phyloP scores from a whole-genome alignment of 495 filamentous ascomycete genomes.

The Cercophora scortea region DNA sequence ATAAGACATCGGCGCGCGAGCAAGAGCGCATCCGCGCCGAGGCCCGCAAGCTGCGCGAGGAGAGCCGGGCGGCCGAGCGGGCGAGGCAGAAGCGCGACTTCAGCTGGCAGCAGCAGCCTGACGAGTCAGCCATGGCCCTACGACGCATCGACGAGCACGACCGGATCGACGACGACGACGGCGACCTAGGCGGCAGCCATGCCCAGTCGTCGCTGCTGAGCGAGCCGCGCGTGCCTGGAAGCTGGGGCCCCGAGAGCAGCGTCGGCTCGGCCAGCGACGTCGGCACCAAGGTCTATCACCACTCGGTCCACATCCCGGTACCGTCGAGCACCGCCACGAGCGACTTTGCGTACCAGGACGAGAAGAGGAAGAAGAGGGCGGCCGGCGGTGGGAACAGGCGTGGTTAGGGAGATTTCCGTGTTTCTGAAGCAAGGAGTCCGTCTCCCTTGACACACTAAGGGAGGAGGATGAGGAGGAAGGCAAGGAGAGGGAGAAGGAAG shows the following conservation, averaged over 20 bases:
- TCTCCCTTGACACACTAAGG: too few species aligned
- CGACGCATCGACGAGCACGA: constrained; percentile 24
- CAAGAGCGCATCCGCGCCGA: constrained; percentile 41
- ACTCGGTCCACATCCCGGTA: constrained; percentile 68
- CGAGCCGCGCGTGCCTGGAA: constrained; percentile 29
- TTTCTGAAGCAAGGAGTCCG: too few species aligned
- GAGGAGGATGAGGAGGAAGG: too few species aligned
- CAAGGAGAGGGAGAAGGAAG: too few species aligned
- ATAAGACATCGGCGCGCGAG: constrained; percentile 34
- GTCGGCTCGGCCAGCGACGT: constrained; percentile 48
- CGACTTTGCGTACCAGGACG: constrained; percentile 25
- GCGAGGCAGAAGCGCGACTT: constrained; percentile 31
- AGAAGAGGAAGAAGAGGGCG: constrained; percentile 25
- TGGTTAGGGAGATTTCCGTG: not conserved
- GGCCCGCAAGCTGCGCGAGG: constrained; percentile 35
- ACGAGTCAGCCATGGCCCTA: constrained; percentile 22
- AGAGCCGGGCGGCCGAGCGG: constrained; percentile 17
- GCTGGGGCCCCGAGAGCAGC: constrained; percentile 49
- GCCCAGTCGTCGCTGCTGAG: constrained; percentile 4
- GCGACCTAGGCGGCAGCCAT: constrained; percentile 2
- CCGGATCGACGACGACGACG: constrained; percentile 3
- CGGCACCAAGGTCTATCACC: constrained; percentile 75
- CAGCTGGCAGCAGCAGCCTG: constrained; percentile 38
- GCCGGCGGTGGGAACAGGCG: constrained; percentile 17
- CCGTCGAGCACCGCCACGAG: constrained; percentile 2